These are phyloP conservation scores for Elymus sibiricus DNA, from an alignment of 176 grass and related monocot species.

Conservation along the genomic window DNA sequence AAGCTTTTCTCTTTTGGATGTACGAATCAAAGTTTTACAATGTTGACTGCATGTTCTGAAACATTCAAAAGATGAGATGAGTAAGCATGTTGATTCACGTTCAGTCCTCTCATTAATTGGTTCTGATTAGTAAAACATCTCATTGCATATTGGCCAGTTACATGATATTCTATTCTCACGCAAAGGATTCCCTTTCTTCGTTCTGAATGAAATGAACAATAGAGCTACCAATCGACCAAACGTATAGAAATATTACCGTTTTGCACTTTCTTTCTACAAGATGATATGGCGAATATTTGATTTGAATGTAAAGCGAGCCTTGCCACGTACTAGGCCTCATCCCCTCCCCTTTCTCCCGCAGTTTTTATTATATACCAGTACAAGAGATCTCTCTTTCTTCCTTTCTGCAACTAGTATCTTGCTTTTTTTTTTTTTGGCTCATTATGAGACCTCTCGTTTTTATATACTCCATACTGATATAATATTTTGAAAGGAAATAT, in stretches of 20 bases:
- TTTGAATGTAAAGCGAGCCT: constrained; percentile 24
- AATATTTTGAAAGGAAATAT: background rate
- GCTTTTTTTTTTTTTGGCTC: too few species aligned
- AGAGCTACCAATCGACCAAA: background rate
- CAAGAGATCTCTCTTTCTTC: background rate
- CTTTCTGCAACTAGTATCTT: background rate
- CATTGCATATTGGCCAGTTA: background rate
- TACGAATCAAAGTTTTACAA: background rate
- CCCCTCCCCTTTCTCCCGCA: background rate
- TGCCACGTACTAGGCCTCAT: constrained; percentile 36
- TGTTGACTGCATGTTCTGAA: background rate
- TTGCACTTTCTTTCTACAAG: background rate
- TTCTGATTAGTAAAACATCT: background rate
- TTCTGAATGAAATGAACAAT: too few species aligned
- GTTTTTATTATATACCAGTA: constrained; percentile 31
- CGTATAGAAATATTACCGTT: background rate
- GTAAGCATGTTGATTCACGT: background rate
- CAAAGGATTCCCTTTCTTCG: background rate
- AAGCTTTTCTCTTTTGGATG: too few species aligned
- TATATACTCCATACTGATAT: background rate
- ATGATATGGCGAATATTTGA: constrained; percentile 33
- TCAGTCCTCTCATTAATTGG: background rate
- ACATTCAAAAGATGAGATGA: background rate
- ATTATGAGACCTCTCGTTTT: background rate
- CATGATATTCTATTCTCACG: background rate